Percentiles rank a stretch among this genome's conserved stretches.
These are phyloP conservation scores for Adansonia grandidieri DNA, from an alignment of 441 rosid species.

Conservation along the genomic window DNA sequence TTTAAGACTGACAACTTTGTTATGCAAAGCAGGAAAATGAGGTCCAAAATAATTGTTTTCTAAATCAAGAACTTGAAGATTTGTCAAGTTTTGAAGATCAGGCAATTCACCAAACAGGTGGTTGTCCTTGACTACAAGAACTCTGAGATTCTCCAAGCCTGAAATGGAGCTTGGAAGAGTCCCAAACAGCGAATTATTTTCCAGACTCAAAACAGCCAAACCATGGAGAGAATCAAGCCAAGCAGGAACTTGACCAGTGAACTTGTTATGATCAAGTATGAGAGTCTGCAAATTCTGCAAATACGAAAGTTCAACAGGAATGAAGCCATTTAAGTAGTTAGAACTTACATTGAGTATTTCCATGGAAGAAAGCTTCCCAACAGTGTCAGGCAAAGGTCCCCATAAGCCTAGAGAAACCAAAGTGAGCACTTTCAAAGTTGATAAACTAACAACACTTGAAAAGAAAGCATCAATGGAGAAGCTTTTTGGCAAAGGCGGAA, in stretches of 20 bases:
- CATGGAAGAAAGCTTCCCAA: slow-evolving; percentile 50
- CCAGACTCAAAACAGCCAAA: slow-evolving; percentile 57
- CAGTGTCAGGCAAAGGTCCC: slow-evolving; percentile 50
- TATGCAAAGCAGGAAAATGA: slow-evolving; percentile 48
- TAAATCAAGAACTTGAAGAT: slow-evolving; percentile 63
- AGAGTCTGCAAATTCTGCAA: slow-evolving; percentile 54
- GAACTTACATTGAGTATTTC: slow-evolving; percentile 69
- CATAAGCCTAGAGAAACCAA: slow-evolving; percentile 57
- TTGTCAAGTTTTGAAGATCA: slow-evolving; percentile 46
- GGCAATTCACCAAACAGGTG: slow-evolving; percentile 56
- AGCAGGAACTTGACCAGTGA: slow-evolving; percentile 50
- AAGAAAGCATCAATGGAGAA: slow-evolving; percentile 49
- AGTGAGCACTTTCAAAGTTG: slow-evolving; percentile 58
- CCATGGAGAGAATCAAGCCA: slow-evolving; percentile 45
- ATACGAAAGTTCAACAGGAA: slow-evolving; percentile 52
- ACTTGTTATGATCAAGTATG: slow-evolving; percentile 52
- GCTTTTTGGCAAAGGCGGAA: slow-evolving; percentile 33
- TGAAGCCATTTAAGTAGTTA: slow-evolving; percentile 48
- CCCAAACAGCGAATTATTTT: slow-evolving; percentile 57
- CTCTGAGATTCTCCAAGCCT: slow-evolving; percentile 43
- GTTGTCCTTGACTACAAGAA: slow-evolving; percentile 47
- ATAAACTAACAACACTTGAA: slow-evolving; percentile 36
- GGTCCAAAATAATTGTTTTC: slow-evolving; percentile 58
- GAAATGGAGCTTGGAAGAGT: slow-evolving; percentile 48
- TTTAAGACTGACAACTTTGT: slow-evolving; percentile 41